Percentiles rank a stretch among this genome's conserved stretches.
These are phyloP conservation scores for Trichoderma simmonsii DNA, from an alignment of 2,329 filamentous ascomycete genomes.

Conservation along the genomic window DNA sequence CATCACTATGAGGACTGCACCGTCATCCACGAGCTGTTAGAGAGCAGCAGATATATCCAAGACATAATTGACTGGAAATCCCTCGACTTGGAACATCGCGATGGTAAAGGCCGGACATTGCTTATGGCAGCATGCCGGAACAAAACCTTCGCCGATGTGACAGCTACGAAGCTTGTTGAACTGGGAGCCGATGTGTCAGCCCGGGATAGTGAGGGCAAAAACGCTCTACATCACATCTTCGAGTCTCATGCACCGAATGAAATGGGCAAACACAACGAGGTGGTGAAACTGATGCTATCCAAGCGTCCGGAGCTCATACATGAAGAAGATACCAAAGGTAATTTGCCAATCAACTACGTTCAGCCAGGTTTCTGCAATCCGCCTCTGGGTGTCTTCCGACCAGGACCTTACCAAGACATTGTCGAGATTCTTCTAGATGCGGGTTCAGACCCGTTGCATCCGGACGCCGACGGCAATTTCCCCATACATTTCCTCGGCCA, in stretches of 20 bases:
- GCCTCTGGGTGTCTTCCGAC: not conserved
- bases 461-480: not conserved
- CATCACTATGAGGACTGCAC: slow-evolving; percentile 20
- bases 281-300: not conserved
- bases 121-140: slow-evolving; percentile 26
- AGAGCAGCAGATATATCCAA: slow-evolving; percentile 19
- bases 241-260: not conserved
- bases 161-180: not conserved
- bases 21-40: slow-evolving; percentile 26
- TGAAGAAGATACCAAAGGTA: not conserved
- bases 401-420: not conserved
- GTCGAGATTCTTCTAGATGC: not conserved
- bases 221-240: slow-evolving; percentile 24
- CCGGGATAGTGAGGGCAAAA: slow-evolving; percentile 22
- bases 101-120: slow-evolving; percentile 26
- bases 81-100: slow-evolving; percentile 26
- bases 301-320: not conserved
- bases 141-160: slow-evolving; percentile 11
- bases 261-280: not conserved
- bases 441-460: not conserved
- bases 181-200: slow-evolving; percentile 26
- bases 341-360: not conserved
- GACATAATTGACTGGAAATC: slow-evolving; percentile 2
- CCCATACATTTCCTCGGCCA: not conserved
- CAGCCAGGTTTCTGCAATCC: not conserved